Evolutionary conservation across 2,329 filamentous ascomycete genomes (phyloP), one percentile per base, ranked within the genome.

Genomic region (Monosporascus sp.): DNA sequence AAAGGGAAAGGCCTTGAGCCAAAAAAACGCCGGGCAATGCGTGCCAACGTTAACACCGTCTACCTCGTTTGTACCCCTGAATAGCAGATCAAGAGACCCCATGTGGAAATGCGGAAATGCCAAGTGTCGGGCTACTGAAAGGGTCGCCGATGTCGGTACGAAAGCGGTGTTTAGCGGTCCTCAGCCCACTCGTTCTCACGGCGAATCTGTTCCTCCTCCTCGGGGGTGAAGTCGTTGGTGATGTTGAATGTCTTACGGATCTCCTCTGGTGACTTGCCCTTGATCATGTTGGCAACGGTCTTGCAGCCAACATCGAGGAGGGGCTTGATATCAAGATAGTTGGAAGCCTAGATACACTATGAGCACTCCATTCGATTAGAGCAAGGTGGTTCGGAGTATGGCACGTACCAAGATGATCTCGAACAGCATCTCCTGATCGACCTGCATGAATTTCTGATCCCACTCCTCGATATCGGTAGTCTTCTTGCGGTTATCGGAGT

Each of bases 391-490:
- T 38, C 27, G 6, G 8, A 43, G 44, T 38, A 40, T 16, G 19
- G 38, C 40, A 79, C 87, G 55, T 81, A 94, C 91, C 26, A 99
- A 81, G 64, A 99, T 99, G 68, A 99, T 97, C 78, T 99, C 94
- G 63, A 99, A 99, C 2, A 99, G 84, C 94, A 99, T 97, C 76
- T 99, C 94, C 70, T 99, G 94, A 71, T 99, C 94, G 19, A 99
- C 94, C 75, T 97, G 93, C 94, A 99, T 97, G 74, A 97, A 99
- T 77, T 99, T 99, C 74, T 97, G 93, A 65, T 99, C 94, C 94
- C 94, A 99, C 75, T 99, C 94, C 55, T 97, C 94, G 61, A 99
- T 99, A 65, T 99, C 94, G 47, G 94, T 97, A 1, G 92, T 96
- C 84, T 96, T 97, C 81, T 97, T 97, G 64, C 94, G 90, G 49